Conservation (phyloP, 805 yeast genomes). For the Candida bentonensis region DNA sequence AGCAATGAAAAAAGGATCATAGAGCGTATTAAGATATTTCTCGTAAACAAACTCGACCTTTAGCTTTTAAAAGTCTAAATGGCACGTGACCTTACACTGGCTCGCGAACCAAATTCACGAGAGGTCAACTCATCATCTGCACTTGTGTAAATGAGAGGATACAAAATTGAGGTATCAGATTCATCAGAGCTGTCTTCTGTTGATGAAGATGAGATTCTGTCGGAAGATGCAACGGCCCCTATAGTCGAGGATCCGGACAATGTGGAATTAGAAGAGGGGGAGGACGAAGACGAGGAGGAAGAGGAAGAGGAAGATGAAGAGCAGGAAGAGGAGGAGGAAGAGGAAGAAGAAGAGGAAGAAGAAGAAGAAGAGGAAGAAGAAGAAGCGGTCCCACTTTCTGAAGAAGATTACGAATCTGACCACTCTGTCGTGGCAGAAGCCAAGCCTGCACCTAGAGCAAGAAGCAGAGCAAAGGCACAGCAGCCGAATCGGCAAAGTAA, state of each 20-base stretch:
- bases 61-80: too few relatives aligned
- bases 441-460: background rate
- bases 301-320: background rate
- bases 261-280: background rate
- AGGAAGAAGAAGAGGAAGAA: constrained; percentile 2
- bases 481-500: background rate
- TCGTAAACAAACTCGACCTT: too few relatives aligned
- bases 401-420: constrained; percentile 2
- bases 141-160: background rate
- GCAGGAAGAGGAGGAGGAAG: constrained; percentile 1
- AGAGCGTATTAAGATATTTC: too few relatives aligned
- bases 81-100: too few relatives aligned
- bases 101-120: too few relatives aligned
- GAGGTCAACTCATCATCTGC: too few relatives aligned
- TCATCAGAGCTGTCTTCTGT: background rate
- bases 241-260: background rate
- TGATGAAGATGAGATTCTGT: background rate
- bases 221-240: background rate
- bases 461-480: background rate
- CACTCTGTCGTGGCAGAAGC: background rate
- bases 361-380: constrained; percentile 3
- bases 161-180: background rate
- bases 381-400: background rate
- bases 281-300: background rate
- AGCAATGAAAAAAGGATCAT: too few relatives aligned